A percentile compares a stretch with the other conserved stretches of the same genome.
Conservation (phyloP, 2,329 filamentous ascomycete species). For the Macrophomina phaseolina region DNA sequence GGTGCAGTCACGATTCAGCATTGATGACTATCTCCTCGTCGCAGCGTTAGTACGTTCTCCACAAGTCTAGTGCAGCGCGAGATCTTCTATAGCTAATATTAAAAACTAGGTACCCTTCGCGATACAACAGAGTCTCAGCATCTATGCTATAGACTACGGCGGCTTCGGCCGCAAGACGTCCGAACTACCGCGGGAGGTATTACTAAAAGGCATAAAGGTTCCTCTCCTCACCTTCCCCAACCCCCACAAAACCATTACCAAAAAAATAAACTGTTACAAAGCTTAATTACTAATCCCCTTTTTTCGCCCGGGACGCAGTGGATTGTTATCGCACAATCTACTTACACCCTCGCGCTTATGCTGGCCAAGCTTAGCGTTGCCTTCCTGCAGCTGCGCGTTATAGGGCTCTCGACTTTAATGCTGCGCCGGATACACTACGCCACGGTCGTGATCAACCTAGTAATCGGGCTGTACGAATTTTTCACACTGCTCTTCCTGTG, state of each 20-base stretch:
- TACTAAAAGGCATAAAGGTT: not conserved
- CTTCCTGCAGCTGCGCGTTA: slow-evolving; percentile 19
- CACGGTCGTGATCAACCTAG: not conserved
- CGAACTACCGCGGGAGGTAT: not conserved
- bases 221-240: too few relatives aligned
- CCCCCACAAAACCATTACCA: too few relatives aligned
- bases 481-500: slow-evolving; percentile 16
- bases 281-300: too few relatives aligned
- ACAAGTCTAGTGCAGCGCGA: too few relatives aligned
- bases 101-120: not conserved
- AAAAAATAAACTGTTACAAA: too few relatives aligned
- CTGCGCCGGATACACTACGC: slow-evolving; percentile 14
- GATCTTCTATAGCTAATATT: too few relatives aligned
- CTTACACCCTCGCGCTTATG: slow-evolving; percentile 7
- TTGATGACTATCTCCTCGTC: slow-evolving; percentile 16
- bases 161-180: slow-evolving; percentile 9
- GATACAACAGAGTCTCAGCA: not conserved
- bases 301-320: too few relatives aligned
- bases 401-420: slow-evolving; percentile 1
- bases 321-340: slow-evolving; percentile 7
- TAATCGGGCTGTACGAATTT: slow-evolving; percentile 8
- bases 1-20: slow-evolving; percentile 15
- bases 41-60: not conserved
- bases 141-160: slow-evolving; percentile 4
- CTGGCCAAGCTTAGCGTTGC: slow-evolving; percentile 22